phyloP scores from a whole-genome alignment of 352 stramenopile species.

The Globisporangium viniferum region DNA sequence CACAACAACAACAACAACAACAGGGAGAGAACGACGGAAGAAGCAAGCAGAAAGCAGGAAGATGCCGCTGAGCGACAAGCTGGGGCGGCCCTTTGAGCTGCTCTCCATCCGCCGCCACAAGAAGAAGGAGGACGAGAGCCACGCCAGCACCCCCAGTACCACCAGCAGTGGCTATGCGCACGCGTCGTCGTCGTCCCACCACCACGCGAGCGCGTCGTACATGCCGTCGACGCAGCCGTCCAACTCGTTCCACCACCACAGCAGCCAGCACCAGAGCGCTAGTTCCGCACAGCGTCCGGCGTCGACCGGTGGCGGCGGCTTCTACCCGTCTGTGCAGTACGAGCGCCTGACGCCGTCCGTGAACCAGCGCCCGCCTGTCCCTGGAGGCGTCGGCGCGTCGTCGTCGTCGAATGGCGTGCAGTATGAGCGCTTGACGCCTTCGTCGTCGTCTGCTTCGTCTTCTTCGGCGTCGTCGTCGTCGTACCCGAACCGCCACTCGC shows the following conservation, averaged over 20 bases:
- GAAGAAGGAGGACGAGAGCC: conserved; percentile 39
- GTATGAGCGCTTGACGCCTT: conserved; percentile 13
- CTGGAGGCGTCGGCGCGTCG: not conserved
- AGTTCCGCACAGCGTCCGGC: conserved; percentile 7
- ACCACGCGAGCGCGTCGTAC: conserved; percentile 13
- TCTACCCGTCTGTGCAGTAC: conserved; percentile 24
- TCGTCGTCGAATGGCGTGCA: conserved; percentile 1
- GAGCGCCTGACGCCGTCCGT: conserved; percentile 21
- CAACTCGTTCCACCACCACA: conserved; percentile 17
- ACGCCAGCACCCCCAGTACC: conserved; percentile 7
- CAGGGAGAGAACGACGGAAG: not conserved
- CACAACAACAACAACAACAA: not conserved
- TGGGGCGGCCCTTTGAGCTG: conserved; percentile 57
- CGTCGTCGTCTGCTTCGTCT: not conserved
- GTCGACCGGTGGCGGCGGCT: conserved; percentile 16
- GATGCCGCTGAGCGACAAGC: conserved; percentile 56
- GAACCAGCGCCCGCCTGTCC: conserved; percentile 13
- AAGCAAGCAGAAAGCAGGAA: not conserved
- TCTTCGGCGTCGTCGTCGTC: not conserved
- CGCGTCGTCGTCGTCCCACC: conserved; percentile 7
- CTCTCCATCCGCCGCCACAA: conserved; percentile 62
- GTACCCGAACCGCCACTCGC: conserved; percentile 13
- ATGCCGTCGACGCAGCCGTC: conserved; percentile 3
- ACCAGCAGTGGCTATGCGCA: not conserved
- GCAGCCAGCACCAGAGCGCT: conserved; percentile 15